Conservation (phyloP, 768 basidiomycete species). For the Suillus clintonianus region DNA sequence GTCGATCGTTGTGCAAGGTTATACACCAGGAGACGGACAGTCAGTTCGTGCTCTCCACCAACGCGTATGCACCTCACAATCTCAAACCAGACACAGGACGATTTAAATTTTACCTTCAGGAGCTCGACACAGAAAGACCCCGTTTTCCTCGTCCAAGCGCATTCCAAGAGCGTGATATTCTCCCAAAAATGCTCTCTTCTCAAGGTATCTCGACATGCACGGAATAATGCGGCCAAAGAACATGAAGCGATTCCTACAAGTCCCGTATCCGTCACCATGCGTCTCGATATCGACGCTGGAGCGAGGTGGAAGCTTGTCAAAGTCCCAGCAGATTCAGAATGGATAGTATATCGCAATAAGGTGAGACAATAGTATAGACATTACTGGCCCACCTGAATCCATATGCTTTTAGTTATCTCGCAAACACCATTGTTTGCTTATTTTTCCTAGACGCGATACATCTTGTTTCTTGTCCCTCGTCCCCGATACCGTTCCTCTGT, state of each 20-base stretch:
- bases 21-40: not conserved
- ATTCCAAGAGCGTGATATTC: constrained; percentile 23
- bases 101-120: constrained; percentile 22
- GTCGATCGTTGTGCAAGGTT: not conserved
- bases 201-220: constrained; percentile 15
- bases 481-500: constrained; percentile 67
- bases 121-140: not conserved
- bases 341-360: constrained; percentile 57
- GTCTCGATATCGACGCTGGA: constrained; percentile 22
- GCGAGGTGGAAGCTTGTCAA: constrained; percentile 49
- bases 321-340: constrained; percentile 49
- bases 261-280: constrained; percentile 18
- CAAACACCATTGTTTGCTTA: constrained; percentile 47
- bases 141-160: constrained; percentile 21
- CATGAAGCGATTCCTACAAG: constrained; percentile 3
- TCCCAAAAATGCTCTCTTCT: constrained; percentile 19
- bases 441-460: constrained; percentile 62
- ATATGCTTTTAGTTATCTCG: constrained; percentile 42
- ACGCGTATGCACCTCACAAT: constrained; percentile 31
- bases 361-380: constrained; percentile 35
- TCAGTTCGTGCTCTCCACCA: not conserved
- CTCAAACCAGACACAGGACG: constrained; percentile 38
- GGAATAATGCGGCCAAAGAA: constrained; percentile 23
- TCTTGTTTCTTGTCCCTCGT: constrained; percentile 60
- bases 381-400: not conserved